phyloP scores from a whole-genome alignment of 2,329 filamentous ascomycete genomes.

The Plectosphaerella cucumerina region DNA sequence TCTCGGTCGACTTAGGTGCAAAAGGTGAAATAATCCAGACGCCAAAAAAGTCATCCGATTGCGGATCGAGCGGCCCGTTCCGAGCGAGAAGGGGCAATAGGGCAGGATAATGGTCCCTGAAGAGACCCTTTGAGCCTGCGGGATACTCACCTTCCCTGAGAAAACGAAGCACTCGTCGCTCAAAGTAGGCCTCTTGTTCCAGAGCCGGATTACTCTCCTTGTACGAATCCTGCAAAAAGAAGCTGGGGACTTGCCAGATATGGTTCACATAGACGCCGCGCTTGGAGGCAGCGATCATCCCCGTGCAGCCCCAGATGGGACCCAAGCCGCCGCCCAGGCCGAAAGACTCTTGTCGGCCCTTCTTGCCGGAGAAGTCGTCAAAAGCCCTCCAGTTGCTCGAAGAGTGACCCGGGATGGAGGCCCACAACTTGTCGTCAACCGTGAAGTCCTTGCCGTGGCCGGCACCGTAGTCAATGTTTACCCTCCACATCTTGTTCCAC shows the following conservation, averaged over 20 bases:
- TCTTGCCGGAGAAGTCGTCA: not conserved
- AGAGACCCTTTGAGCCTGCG: not conserved
- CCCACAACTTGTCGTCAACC: not conserved
- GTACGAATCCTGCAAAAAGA: constrained; percentile 2
- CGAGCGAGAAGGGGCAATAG: not conserved
- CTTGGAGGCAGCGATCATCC: constrained; percentile 7
- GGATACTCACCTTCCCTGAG: not conserved
- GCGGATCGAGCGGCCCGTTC: constrained; percentile 1
- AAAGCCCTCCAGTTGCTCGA: not conserved
- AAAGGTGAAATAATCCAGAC: constrained; percentile 1
- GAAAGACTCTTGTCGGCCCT: not conserved
- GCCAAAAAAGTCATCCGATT: constrained; percentile 4
- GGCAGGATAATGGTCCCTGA: constrained; percentile 2
- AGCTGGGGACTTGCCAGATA: constrained; percentile 12
- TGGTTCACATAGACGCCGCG: constrained; percentile 11
- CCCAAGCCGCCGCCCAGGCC: constrained; percentile 8
- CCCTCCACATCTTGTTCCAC: constrained; percentile 11
- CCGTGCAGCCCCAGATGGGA: constrained; percentile 12
- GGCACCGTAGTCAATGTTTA: constrained; percentile 7
- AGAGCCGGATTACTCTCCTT: not conserved
- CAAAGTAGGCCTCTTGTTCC: constrained; percentile 2
- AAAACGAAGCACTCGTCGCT: constrained; percentile 7
- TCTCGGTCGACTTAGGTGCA: not conserved
- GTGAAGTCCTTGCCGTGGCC: not conserved
- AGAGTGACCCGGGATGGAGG: not conserved